Percentiles rank a stretch among this genome's conserved stretches.
phyloP scores from a whole-genome alignment of 1,139 yeast genomes.

The Kodamaea plutei region DNA sequence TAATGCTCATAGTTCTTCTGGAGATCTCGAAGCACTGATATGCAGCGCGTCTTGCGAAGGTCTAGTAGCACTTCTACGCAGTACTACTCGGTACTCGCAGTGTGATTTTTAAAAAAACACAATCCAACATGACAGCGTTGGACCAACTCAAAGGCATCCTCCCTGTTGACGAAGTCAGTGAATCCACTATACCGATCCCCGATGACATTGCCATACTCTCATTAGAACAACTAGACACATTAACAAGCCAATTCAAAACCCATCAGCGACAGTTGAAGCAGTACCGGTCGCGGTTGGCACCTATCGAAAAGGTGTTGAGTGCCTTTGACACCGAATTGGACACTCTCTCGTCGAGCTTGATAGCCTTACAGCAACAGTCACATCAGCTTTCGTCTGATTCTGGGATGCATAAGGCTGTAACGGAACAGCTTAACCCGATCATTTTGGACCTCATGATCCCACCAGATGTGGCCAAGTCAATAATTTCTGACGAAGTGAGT shows the following conservation, averaged over 20 bases:
- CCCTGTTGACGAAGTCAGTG: slow-evolving; percentile 1
- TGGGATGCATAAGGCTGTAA: slow-evolving; percentile 49
- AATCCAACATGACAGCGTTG: slow-evolving; percentile 8
- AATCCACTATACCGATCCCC: background rate
- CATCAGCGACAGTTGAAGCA: slow-evolving; percentile 1
- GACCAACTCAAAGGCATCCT: slow-evolving; percentile 4
- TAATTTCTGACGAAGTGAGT: slow-evolving; percentile 46
- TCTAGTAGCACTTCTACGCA: no score
- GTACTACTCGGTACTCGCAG: no score
- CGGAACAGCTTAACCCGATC: slow-evolving; percentile 61
- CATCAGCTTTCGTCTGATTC: slow-evolving; percentile 32
- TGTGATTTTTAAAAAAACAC: no score
- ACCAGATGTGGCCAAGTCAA: slow-evolving; percentile 54
- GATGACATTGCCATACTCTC: background rate
- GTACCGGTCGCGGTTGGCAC: slow-evolving; percentile 34
- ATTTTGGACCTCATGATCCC: slow-evolving; percentile 73
- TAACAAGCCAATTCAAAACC: background rate
- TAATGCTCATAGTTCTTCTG: no score
- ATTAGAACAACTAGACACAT: background rate
- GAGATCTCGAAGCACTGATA: no score
- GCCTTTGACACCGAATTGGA: slow-evolving; percentile 57
- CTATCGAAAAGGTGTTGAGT: slow-evolving; percentile 38
- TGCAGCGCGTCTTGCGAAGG: no score
- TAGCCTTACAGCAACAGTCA: slow-evolving; percentile 52
- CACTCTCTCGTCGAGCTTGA: slow-evolving; percentile 57